These are phyloP conservation scores for Pisolithus marmoratus DNA, from an alignment of 768 basidiomycete species.

Conservation along the genomic window DNA sequence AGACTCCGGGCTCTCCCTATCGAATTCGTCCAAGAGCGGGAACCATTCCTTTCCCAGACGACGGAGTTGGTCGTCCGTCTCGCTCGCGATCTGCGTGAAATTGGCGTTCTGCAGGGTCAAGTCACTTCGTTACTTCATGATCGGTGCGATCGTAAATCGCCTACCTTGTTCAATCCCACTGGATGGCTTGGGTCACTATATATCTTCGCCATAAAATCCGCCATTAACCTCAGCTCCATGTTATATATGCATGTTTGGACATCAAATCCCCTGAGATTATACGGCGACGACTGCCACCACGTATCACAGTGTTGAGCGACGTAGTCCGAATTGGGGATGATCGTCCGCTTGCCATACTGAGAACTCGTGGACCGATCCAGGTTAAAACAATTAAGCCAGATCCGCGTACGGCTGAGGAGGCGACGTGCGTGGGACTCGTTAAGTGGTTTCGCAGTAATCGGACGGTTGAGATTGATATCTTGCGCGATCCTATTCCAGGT, in stretches of 20 bases:
- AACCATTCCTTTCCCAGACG: conserved; percentile 53
- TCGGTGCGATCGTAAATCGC: neutral
- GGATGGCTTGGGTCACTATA: conserved; percentile 72
- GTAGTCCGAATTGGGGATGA: conserved; percentile 72
- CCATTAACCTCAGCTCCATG: conserved; percentile 61
- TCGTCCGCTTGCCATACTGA: conserved; percentile 84
- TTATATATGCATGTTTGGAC: conserved; percentile 79
- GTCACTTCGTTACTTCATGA: neutral
- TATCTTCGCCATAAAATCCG: conserved; percentile 54
- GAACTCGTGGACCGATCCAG: conserved; percentile 84
- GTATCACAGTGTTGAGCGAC: conserved; percentile 62
- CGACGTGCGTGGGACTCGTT: conserved; percentile 82
- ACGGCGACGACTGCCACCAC: conserved; percentile 66
- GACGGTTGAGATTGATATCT: conserved; percentile 84
- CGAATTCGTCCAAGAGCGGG: conserved; percentile 40
- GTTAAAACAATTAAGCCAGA: conserved; percentile 90
- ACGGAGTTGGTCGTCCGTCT: conserved; percentile 66
- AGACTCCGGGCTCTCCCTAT: conserved; percentile 50
- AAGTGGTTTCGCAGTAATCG: conserved; percentile 62
- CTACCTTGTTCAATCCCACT: conserved; percentile 70
- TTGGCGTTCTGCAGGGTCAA: conserved; percentile 46
- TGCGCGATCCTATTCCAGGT: conserved; percentile 63
- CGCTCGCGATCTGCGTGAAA: conserved; percentile 56
- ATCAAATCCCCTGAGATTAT: conserved; percentile 70
- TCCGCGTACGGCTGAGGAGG: conserved; percentile 82